These are phyloP conservation scores for Phragmites australis DNA, from an alignment of 176 grass and related monocot species.

Conservation along the genomic window DNA sequence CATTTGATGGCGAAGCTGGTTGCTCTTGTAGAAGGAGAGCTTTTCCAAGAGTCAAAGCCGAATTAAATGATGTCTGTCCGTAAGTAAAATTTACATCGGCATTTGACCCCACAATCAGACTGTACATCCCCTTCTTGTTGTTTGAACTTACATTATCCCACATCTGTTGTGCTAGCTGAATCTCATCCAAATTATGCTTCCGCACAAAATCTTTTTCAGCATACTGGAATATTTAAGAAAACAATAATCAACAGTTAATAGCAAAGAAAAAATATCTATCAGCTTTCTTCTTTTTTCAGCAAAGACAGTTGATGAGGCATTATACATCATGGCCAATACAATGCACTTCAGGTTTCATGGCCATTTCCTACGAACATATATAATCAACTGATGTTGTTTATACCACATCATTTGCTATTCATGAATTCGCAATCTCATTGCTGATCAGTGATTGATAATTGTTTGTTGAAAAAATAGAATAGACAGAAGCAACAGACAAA, in stretches of 20 bases:
- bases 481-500: constrained; percentile 6
- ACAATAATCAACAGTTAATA: constrained; percentile 20
- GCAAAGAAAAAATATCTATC: background rate
- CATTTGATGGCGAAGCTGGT: constrained; percentile 46
- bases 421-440: background rate
- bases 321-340: background rate
- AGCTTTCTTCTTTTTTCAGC: background rate
- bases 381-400: background rate
- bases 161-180: constrained; percentile 70
- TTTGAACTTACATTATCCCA: constrained; percentile 77
- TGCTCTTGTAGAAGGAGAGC: constrained; percentile 83
- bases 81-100: constrained; percentile 75
- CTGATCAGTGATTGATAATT: background rate
- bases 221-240: constrained; percentile 66
- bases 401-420: background rate
- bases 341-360: background rate
- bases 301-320: background rate
- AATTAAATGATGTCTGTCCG: constrained; percentile 44
- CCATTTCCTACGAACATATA: constrained; percentile 22
- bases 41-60: constrained; percentile 69
- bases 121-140: constrained; percentile 81
- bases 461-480: background rate
- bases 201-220: constrained; percentile 79
- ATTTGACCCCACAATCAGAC: constrained; percentile 73
- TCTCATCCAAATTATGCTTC: constrained; percentile 50